These are phyloP conservation scores for Heracleum sosnowskyi DNA, from an alignment of 129 eudicot species.

Conservation along the genomic window DNA sequence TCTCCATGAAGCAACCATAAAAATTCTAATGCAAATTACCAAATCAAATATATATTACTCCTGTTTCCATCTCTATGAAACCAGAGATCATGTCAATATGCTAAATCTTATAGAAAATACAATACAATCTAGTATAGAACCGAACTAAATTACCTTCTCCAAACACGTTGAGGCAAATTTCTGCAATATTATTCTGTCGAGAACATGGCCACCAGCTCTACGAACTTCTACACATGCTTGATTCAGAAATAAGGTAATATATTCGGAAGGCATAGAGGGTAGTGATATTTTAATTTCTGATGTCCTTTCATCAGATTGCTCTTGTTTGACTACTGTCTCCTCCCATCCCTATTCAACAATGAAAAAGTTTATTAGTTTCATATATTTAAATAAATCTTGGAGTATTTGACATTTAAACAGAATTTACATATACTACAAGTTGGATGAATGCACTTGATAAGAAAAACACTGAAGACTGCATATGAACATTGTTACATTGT, in stretches of 20 bases:
- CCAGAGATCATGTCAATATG: not conserved
- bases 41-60: not conserved
- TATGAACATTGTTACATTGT: too few species aligned
- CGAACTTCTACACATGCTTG: slow-evolving; percentile 92
- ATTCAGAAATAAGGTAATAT: slow-evolving; percentile 62
- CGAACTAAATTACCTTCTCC: too few species aligned
- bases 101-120: too few species aligned
- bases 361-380: slow-evolving; percentile 4
- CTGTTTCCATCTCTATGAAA: not conserved
- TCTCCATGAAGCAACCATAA: too few species aligned
- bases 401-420: too few species aligned
- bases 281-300: slow-evolving; percentile 86
- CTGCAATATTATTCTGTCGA: too few species aligned
- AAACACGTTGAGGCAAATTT: too few species aligned
- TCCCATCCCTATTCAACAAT: slow-evolving; percentile 79
- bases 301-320: slow-evolving; percentile 51
- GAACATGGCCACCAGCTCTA: slow-evolving; percentile 43
- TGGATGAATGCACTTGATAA: too few species aligned
- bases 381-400: too few species aligned
- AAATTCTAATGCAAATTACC: not conserved
- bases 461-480: too few species aligned
- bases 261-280: slow-evolving; percentile 87
- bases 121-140: too few species aligned
- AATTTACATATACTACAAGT: too few species aligned
- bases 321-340: slow-evolving; percentile 79